A percentile compares a stretch with the other conserved stretches of the same genome.
phyloP scores from a whole-genome alignment of 805 yeast genomes.

The Phaffomyces opuntiae region DNA sequence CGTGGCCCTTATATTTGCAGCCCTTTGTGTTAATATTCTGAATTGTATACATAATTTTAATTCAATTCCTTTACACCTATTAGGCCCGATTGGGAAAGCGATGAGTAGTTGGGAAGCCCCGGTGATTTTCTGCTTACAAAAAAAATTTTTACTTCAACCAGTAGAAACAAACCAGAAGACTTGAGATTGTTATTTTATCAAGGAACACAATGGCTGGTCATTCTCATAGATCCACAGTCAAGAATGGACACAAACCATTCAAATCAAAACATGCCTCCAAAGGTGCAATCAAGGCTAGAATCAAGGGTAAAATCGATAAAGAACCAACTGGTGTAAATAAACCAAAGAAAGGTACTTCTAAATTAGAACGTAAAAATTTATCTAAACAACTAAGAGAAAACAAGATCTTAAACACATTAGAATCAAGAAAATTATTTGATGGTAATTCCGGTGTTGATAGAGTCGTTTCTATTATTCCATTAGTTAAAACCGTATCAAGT shows the following conservation, averaged over 20 bases:
- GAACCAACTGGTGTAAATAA: slow-evolving; percentile 29
- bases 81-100: not conserved
- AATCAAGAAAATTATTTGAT: slow-evolving; percentile 65
- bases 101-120: slow-evolving; percentile 1
- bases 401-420: slow-evolving; percentile 56
- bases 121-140: not conserved
- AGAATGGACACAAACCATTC: slow-evolving; percentile 82
- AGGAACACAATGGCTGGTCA: slow-evolving; percentile 57
- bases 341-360: slow-evolving; percentile 29
- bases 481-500: slow-evolving; percentile 64
- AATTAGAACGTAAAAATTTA: slow-evolving; percentile 66
- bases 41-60: not conserved
- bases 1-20: too few species aligned
- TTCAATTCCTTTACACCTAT: not conserved
- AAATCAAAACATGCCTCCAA: slow-evolving; percentile 89
- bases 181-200: too few species aligned
- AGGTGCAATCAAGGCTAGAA: slow-evolving; percentile 71
- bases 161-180: not conserved
- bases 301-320: slow-evolving; percentile 86
- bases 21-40: not conserved
- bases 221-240: slow-evolving; percentile 78
- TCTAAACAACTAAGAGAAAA: slow-evolving; percentile 70
- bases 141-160: not conserved
- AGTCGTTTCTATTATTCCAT: slow-evolving; percentile 71
- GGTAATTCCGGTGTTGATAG: slow-evolving; percentile 78